phyloP scores from a whole-genome alignment of 2,329 filamentous ascomycete genomes.

The Exophiala xenobiotica region DNA sequence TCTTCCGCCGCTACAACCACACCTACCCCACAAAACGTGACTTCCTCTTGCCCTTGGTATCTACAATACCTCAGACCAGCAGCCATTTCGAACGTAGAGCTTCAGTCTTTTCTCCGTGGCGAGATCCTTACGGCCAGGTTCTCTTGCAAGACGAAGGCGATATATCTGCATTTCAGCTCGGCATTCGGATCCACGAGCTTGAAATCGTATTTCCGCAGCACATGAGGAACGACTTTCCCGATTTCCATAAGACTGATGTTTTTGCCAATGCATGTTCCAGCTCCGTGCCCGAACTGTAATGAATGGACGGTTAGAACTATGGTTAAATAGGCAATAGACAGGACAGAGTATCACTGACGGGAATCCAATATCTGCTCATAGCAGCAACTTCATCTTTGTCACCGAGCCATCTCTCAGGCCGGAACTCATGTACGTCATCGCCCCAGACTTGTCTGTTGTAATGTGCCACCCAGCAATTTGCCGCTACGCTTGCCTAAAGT shows the following conservation, averaged over 20 bases:
- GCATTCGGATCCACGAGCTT: not conserved
- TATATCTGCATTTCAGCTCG: not conserved
- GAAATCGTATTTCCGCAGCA: not conserved
- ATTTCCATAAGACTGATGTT: constrained; percentile 2
- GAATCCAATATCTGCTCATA: not conserved
- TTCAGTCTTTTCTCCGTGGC: too few species aligned
- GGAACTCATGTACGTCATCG: not conserved
- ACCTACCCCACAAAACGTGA: too few species aligned
- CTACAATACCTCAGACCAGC: too few species aligned
- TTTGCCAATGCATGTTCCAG: not conserved
- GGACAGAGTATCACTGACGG: not conserved
- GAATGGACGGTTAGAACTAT: not conserved
- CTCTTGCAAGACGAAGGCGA: not conserved
- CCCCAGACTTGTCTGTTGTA: not conserved
- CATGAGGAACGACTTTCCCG: not conserved
- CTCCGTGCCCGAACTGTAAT: not conserved
- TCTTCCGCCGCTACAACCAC: too few species aligned
- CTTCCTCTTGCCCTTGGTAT: too few species aligned
- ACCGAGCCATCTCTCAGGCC: not conserved
- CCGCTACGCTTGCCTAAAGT: not conserved
- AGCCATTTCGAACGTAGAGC: too few species aligned
- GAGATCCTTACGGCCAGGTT: too few species aligned
- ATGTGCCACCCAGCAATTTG: not conserved
- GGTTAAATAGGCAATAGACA: not conserved
- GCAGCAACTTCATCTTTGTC: not conserved